These are phyloP conservation scores for Schizochytrium sp. DNA, from an alignment of 108 stramenopile genomes.

Conservation along the genomic window DNA sequence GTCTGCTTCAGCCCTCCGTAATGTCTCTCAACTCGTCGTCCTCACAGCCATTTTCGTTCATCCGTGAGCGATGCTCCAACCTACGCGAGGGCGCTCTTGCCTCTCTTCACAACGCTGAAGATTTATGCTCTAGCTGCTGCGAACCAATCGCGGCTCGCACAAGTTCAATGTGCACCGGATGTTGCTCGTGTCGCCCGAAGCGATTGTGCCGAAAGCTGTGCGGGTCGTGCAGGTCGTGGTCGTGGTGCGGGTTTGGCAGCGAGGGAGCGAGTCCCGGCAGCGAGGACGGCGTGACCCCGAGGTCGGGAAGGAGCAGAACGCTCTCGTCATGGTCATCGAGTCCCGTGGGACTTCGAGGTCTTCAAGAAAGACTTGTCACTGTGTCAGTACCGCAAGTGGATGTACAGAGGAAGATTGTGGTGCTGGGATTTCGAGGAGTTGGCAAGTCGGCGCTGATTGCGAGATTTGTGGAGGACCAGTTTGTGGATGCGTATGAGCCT, in stretches of 20 bases:
- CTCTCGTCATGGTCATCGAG: slow-evolving; percentile 54
- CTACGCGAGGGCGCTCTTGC: too few species aligned
- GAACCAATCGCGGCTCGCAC: too few species aligned
- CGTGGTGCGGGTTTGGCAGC: neutral
- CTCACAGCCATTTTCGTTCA: too few species aligned
- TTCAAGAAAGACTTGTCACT: neutral
- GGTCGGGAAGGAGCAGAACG: neutral
- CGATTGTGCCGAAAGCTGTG: too few species aligned
- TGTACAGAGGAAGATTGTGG: slow-evolving; percentile 57
- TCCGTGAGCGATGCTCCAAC: too few species aligned
- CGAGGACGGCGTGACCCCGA: neutral
- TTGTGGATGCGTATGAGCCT: slow-evolving; percentile 23
- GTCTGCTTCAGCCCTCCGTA: too few species aligned
- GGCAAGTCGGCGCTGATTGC: slow-evolving; percentile 48
- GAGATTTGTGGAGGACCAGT: slow-evolving; percentile 32
- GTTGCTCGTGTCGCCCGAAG: too few species aligned
- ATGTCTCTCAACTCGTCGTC: too few species aligned
- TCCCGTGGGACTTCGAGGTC: slow-evolving; percentile 15
- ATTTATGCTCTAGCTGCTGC: too few species aligned
- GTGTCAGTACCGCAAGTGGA: neutral
- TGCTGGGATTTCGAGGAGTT: slow-evolving; percentile 52
- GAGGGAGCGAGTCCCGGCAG: slow-evolving; percentile 8
- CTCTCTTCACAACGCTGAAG: too few species aligned
- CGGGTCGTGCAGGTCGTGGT: neutral
- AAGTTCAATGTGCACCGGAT: too few species aligned